Conservation (phyloP, 179 eudicot species). For the Silene vulgaris region DNA sequence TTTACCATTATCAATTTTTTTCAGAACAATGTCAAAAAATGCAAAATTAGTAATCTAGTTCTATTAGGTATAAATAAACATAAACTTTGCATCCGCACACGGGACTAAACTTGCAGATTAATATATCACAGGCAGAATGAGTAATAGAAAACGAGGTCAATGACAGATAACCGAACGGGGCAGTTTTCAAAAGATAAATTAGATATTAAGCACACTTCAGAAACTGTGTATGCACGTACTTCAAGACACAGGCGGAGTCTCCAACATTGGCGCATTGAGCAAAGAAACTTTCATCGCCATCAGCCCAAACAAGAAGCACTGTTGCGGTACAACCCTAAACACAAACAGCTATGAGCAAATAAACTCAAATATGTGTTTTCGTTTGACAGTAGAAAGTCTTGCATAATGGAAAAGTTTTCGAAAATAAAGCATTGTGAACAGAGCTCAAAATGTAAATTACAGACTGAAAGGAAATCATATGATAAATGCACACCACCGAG, state of each 20-base stretch:
- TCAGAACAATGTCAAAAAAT: not conserved
- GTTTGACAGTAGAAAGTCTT: not conserved
- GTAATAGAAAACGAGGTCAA: not conserved
- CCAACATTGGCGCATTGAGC: slow-evolving; percentile 99
- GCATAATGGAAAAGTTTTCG: not conserved
- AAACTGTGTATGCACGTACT: slow-evolving; percentile 51
- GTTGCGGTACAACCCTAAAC: slow-evolving; percentile 99
- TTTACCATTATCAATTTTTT: not conserved
- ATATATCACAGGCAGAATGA: slow-evolving; percentile 5
- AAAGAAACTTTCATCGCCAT: slow-evolving; percentile 53
- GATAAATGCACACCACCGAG: not conserved
- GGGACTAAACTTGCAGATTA: not conserved
- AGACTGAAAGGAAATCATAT: not conserved
- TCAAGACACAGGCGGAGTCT: slow-evolving; percentile 83
- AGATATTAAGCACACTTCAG: slow-evolving; percentile 1
- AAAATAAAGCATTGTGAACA: not conserved
- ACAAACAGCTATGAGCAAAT: slow-evolving; percentile 18
- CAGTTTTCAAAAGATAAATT: slow-evolving; percentile 1
- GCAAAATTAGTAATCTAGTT: too few species aligned
- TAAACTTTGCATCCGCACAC: not conserved
- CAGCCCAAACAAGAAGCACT: slow-evolving; percentile 81
- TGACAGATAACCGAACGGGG: not conserved
- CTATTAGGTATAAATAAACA: not conserved
- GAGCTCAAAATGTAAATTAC: slow-evolving; percentile 1
- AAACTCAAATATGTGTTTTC: not conserved